Conservation (phyloP, 2,329 filamentous ascomycete genomes). For the Diaporthe helianthi region DNA sequence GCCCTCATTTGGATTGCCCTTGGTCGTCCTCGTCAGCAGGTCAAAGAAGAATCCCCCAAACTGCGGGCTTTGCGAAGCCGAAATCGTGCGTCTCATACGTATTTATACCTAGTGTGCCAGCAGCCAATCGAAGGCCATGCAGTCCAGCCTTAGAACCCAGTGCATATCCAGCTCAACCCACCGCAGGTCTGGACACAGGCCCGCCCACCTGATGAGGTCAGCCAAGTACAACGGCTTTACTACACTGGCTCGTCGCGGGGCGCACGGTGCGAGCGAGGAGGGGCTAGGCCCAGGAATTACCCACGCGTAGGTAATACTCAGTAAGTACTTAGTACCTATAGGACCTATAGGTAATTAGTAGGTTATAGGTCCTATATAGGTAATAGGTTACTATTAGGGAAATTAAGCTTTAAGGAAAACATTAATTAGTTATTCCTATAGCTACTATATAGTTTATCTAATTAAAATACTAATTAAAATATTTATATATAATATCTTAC, state of each 20-base stretch:
- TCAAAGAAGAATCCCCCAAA: constrained; percentile 31
- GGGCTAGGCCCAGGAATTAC: no score
- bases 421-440: no score
- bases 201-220: constrained; percentile 39
- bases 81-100: constrained; percentile 41
- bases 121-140: constrained; percentile 39
- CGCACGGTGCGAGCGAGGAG: constrained; percentile 39
- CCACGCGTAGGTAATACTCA: no score
- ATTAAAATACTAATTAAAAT: no score
- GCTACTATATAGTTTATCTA: no score
- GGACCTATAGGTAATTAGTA: no score
- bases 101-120: constrained; percentile 41
- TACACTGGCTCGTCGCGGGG: constrained; percentile 36
- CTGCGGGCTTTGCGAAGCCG: constrained; percentile 40
- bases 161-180: constrained; percentile 37
- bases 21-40: constrained; percentile 11
- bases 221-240: constrained; percentile 37
- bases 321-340: no score
- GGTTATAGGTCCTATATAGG: no score
- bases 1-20: constrained; percentile 19
- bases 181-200: constrained; percentile 37
- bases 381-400: no score
- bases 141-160: constrained; percentile 40
- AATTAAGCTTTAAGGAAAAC: no score
- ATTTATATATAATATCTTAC: no score